Evolutionary conservation across 2,329 filamentous ascomycete genomes (phyloP).

Genomic region (Neurospora sp.): DNA sequence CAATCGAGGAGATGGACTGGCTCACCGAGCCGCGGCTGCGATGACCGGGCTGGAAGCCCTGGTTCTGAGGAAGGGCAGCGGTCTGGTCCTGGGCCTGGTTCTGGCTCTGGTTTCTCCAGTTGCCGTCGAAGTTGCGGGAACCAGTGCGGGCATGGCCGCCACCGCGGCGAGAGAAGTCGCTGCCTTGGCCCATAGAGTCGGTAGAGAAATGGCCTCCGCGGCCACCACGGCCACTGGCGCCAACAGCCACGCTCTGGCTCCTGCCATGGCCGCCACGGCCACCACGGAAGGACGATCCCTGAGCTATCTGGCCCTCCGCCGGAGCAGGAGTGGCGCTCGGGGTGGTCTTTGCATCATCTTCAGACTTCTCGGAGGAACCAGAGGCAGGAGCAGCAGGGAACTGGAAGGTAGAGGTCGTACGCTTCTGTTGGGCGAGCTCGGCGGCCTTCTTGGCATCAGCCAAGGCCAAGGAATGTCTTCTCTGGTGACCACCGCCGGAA

Average conservation of each 20-base stretch:
- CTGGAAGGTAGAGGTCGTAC: constrained; percentile 87
- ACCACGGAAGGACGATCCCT: constrained; percentile 37
- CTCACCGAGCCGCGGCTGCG: constrained; percentile 76
- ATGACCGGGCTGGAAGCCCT: constrained; percentile 83
- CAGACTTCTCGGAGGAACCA: constrained; percentile 47
- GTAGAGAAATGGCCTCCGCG: constrained; percentile 52
- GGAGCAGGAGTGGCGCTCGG: constrained; percentile 18
- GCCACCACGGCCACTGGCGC: constrained; percentile 57
- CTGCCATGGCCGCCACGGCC: constrained; percentile 56
- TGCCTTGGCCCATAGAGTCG: constrained; percentile 33
- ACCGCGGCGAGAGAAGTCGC: constrained; percentile 66
- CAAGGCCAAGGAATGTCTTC: constrained; percentile 87
- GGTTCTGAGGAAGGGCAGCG: constrained; percentile 41
- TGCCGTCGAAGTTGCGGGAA: constrained; percentile 94
- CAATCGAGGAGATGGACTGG: constrained; percentile 72
- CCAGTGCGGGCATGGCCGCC: constrained; percentile 71
- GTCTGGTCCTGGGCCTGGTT: constrained; percentile 57
- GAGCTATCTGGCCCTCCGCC: constrained; percentile 29
- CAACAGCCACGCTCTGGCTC: constrained; percentile 85
- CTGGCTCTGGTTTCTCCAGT: constrained; percentile 78
- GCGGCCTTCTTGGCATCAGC: constrained; percentile 97
- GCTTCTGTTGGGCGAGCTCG: constrained; percentile 91
- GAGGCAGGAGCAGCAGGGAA: constrained; percentile 71
- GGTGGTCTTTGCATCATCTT: constrained; percentile 36
- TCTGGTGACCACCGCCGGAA: constrained; percentile 69